Evolutionary conservation across 345 rosid genomes (phyloP).

Genomic region (Gossypioides kirkii): DNA sequence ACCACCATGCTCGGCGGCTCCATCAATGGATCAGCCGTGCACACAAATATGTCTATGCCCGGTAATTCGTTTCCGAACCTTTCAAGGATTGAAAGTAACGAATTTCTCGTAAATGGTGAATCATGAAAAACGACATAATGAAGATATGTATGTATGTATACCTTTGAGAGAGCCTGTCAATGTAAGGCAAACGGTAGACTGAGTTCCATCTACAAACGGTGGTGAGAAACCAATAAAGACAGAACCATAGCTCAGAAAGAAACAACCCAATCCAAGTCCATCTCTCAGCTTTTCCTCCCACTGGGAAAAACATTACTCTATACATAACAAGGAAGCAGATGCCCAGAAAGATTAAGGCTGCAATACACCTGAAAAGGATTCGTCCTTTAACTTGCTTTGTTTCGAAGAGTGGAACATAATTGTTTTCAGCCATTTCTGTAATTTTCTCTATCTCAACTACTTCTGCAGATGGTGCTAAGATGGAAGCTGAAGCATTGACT

Average conservation of each 20-base stretch:
- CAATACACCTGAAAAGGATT: not conserved
- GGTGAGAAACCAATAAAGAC: constrained; percentile 25
- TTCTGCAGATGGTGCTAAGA: constrained; percentile 17
- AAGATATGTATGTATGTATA: not conserved
- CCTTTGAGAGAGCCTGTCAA: constrained; percentile 39
- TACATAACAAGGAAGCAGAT: not conserved
- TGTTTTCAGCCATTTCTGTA: not conserved
- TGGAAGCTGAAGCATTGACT: not conserved
- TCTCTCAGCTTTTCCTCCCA: constrained; percentile 16
- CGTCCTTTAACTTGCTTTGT: not conserved
- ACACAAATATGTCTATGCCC: constrained; percentile 37
- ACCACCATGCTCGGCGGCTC: constrained; percentile 48
- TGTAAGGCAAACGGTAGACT: constrained; percentile 30
- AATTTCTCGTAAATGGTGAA: too few relatives aligned
- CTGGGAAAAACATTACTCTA: not conserved
- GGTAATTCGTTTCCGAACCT: constrained; percentile 34
- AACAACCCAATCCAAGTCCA: constrained; percentile 47
- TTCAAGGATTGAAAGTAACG: not conserved
- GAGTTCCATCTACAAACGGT: constrained; percentile 36
- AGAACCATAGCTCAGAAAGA: constrained; percentile 40
- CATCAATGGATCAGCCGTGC: constrained; percentile 46
- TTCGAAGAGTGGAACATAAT: constrained; percentile 5
- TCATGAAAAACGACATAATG: not conserved
- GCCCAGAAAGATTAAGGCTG: not conserved
- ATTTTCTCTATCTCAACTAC: not conserved